Conservation (phyloP, 768 basidiomycete species). For the Tephrocybe sp. region DNA sequence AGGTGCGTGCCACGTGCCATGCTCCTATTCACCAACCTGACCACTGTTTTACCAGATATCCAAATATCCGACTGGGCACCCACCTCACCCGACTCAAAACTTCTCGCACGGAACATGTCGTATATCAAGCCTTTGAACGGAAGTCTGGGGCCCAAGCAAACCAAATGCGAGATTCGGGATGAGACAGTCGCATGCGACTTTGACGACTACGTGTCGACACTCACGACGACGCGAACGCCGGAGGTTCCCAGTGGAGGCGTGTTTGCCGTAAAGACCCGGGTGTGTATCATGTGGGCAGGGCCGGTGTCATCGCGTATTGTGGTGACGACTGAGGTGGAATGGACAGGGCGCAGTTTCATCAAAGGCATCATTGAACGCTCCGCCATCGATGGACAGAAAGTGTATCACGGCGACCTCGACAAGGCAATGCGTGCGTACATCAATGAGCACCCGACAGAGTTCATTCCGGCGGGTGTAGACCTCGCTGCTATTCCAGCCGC, state of each 20-base stretch:
- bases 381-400: conserved; percentile 87
- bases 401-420: conserved; percentile 81
- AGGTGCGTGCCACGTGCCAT: conserved; percentile 50
- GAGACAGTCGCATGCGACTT: conserved; percentile 79
- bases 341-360: conserved; percentile 96
- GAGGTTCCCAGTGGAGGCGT: conserved; percentile 94
- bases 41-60: conserved; percentile 58
- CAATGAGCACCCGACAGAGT: conserved; percentile 84
- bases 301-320: conserved; percentile 71
- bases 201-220: conserved; percentile 75
- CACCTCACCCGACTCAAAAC: conserved; percentile 51
- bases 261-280: conserved; percentile 91
- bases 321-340: conserved; percentile 91
- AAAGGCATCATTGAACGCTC: conserved; percentile 94
- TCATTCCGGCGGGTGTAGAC: conserved; percentile 80
- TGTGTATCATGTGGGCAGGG: conserved; percentile 94
- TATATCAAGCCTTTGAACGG: conserved; percentile 93
- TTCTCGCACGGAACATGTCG: conserved; percentile 85
- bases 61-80: conserved; percentile 97
- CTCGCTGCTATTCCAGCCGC: conserved; percentile 47
- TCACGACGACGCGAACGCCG: conserved; percentile 90
- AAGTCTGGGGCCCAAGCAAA: conserved; percentile 88
- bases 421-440: conserved; percentile 87
- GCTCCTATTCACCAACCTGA: background rate
- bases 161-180: conserved; percentile 93